Evolutionary conservation across 495 filamentous ascomycete genomes (phyloP), one percentile per base, ranked within the genome.

Genomic region (Penicillium canescens): DNA sequence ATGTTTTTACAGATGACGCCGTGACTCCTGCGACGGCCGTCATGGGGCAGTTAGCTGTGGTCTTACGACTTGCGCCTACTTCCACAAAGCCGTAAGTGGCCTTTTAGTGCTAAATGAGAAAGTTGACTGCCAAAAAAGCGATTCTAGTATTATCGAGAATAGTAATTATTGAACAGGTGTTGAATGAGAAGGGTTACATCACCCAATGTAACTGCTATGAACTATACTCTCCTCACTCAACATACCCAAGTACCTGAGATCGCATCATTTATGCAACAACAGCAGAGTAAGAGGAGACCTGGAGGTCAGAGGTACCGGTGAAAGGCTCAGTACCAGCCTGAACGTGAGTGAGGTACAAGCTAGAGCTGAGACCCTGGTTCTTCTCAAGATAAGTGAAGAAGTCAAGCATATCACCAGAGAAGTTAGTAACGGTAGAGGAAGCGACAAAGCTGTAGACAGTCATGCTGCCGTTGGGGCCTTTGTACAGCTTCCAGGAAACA

Each of bases 381-480:
- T 63, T 52, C 47, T 69, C 70, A 39, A 88, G 68, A 60, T 87
- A 87, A 24, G 59, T 77, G 56, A 84, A 73, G 66, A 88, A 88
- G 4, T 71, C 58, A 39, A 72, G 62, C 56, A 86, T 34, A 59
- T 88, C 82, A 12, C 78, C 83, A 6, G 67, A 76, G 67, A 83
- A 88, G 62, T 45, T 72, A 4, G 66, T 77, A 6, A 73, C 60
- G n/a, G 68, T 66, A 23, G 60, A 73, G 14, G 62, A 55, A n/a
- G 82, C 77, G 8, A 85, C 82, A 49, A 88, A 87, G 65, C 75
- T 80, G 71, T 81, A 86, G 14, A 87, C 83, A 9, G 70, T 76
- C 60, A 77, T 85, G 35, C 49, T 52, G 38, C 79, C 81, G 55
- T 86, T 86, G 12, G 61, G 68, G n/a, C 85, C 84, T 8, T 66